These are phyloP conservation scores for Barnettozyma pratensis DNA, from an alignment of 805 yeast species.

Conservation along the genomic window DNA sequence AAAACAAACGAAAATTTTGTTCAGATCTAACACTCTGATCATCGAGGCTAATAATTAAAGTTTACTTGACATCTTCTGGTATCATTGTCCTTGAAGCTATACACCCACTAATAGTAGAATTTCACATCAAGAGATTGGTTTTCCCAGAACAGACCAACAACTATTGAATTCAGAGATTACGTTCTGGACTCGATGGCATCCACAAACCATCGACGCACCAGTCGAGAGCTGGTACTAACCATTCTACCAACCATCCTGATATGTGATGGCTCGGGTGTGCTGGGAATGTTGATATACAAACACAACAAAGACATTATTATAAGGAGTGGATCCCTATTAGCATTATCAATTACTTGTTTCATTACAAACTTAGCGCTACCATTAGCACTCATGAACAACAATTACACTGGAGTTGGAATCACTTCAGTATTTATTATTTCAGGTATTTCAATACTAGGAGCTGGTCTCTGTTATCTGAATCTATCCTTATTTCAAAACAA, in stretches of 20 bases:
- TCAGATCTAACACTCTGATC: too few species aligned
- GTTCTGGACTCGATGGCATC: neutral
- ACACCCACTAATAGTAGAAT: too few species aligned
- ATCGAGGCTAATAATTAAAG: too few species aligned
- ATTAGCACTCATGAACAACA: neutral
- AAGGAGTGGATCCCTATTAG: conserved; percentile 1
- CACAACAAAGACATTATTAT: neutral
- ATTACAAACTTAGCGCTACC: conserved; percentile 5
- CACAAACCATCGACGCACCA: conserved; percentile 3
- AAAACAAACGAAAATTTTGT: too few species aligned
- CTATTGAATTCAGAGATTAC: too few species aligned
- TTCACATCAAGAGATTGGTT: too few species aligned
- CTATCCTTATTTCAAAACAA: neutral
- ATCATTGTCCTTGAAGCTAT: too few species aligned
- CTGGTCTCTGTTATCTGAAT: conserved; percentile 19
- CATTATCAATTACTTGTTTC: conserved; percentile 3
- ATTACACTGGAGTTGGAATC: neutral
- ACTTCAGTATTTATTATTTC: conserved; percentile 3
- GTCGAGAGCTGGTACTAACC: neutral
- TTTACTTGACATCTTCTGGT: too few species aligned
- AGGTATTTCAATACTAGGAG: conserved; percentile 17
- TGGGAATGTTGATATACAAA: conserved; percentile 10
- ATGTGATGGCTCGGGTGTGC: conserved; percentile 13
- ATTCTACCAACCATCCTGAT: conserved; percentile 2
- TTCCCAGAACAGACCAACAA: too few species aligned